Percentiles rank a stretch among this genome's conserved stretches.
These are phyloP conservation scores for Metschnikowia anglica DNA, from an alignment of 805 yeast genomes.

Conservation along the genomic window DNA sequence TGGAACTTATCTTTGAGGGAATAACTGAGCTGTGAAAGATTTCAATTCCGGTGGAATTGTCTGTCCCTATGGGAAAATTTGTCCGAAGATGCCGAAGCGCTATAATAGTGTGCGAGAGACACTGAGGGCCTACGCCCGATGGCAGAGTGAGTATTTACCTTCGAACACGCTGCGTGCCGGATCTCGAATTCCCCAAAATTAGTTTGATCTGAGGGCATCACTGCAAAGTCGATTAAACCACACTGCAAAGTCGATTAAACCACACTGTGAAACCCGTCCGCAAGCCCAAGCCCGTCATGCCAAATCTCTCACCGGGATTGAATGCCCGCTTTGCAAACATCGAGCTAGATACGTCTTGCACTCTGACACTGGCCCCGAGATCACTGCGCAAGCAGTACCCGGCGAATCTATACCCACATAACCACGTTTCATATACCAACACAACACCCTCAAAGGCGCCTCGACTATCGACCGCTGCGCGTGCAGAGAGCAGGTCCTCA, in stretches of 20 bases:
- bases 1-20: too few species aligned
- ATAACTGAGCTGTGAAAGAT: too few species aligned
- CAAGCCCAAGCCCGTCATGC: conserved; percentile 11
- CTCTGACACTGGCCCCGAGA: background rate
- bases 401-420: conserved; percentile 10
- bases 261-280: background rate
- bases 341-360: conserved; percentile 20
- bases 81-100: too few species aligned
- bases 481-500: conserved; percentile 23
- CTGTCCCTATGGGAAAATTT: too few species aligned
- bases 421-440: conserved; percentile 1
- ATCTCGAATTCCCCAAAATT: too few species aligned
- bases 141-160: conserved; percentile 2
- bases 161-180: conserved; percentile 7
- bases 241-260: too few species aligned
- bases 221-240: too few species aligned
- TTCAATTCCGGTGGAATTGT: too few species aligned
- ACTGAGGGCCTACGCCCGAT: background rate
- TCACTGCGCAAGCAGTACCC: conserved; percentile 16
- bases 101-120: too few species aligned
- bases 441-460: conserved; percentile 25
- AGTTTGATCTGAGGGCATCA: too few species aligned
- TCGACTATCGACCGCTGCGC: conserved; percentile 21
- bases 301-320: conserved; percentile 26
- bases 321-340: conserved; percentile 34